Base-by-base conservation (phyloP, 1,139 yeast species). In the Arxiozyma heterogenica region DNA sequence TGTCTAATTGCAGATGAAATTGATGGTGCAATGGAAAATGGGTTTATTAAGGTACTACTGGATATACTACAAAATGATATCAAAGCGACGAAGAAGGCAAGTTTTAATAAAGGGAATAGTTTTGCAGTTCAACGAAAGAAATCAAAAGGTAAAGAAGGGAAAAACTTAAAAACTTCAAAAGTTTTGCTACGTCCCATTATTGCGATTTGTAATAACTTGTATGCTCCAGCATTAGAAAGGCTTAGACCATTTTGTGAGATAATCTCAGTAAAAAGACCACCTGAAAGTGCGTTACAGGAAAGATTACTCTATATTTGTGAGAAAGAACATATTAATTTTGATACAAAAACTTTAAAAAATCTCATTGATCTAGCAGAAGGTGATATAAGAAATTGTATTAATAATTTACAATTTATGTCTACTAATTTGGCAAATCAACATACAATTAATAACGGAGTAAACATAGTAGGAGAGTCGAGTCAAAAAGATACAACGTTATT, bases 141-240 rank as follows among this genome's bases (percentile, higher is more conserved):
- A 62, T 66, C 61, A 53, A 59, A 21, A 41, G 42, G 45, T 8
- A 49, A 46, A 7, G 44, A 46, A 20, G 44, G 44, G 12, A 52
- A 41, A 64, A 64, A 51, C 61, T 65, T 53, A 64, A 67, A 57
- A 52, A 66, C 61, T 23, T 39, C 52, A 57, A 76, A 74, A 46
- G 71, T 83, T 4, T 70, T 91, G 49, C 75, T 78, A 60, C 75
- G 98, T 59, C 98, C 98, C 0, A 89, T 93, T 22, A 87, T 93
- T 53, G 93, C 96, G 51, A 81, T 93, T 55, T 95, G 98, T 66
- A 93, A 93, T 67, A 96, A 93, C 64, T 77, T 85, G 0, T 91
- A 86, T 65, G 79, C 87, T 1, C 78, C 81, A 4, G 78, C 87
- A 5, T 74, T 93, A 71, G 94, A 90, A 53, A 82, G 81, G 57